A percentile compares a stretch with the other conserved stretches of the same genome.
phyloP scores from a whole-genome alignment of 1,139 yeast species.

The Suhomyces yuchorum region DNA sequence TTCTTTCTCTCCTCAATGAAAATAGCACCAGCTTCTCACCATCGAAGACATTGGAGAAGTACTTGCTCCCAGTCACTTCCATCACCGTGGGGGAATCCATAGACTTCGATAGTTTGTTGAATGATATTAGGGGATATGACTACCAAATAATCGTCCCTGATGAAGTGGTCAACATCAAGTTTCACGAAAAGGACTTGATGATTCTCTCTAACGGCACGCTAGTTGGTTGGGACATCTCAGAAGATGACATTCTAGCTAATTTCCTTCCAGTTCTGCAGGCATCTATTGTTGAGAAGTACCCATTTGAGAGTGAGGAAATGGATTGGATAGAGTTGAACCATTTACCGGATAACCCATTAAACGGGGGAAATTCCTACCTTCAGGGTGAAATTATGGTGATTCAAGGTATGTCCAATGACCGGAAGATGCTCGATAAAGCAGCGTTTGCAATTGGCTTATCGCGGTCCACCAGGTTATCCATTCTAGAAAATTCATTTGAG shows the following conservation, averaged over 20 bases:
- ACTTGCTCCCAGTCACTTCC: slow-evolving; percentile 49
- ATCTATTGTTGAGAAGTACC: slow-evolving; percentile 42
- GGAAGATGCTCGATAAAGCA: slow-evolving; percentile 70
- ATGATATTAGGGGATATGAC: slow-evolving; percentile 35
- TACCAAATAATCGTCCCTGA: slow-evolving; percentile 60
- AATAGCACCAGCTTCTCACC: slow-evolving; percentile 24
- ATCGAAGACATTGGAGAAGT: slow-evolving; percentile 29
- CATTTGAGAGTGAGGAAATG: slow-evolving; percentile 79
- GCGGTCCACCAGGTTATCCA: slow-evolving; percentile 80
- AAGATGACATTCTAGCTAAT: slow-evolving; percentile 50
- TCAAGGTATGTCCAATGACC: slow-evolving; percentile 48
- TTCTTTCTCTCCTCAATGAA: slow-evolving; percentile 32
- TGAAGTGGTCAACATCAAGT: slow-evolving; percentile 58
- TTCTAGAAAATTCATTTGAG: slow-evolving; percentile 73
- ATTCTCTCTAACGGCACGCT: slow-evolving; percentile 29
- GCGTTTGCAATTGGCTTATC: slow-evolving; percentile 90
- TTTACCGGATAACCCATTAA: slow-evolving; percentile 27
- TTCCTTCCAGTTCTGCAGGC: slow-evolving; percentile 48
- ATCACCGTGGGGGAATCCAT: slow-evolving; percentile 72
- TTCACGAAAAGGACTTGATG: slow-evolving; percentile 29
- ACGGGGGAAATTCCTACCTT: slow-evolving; percentile 44
- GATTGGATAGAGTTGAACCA: slow-evolving; percentile 64
- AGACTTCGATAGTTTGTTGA: slow-evolving; percentile 49
- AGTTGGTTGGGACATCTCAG: slow-evolving; percentile 77
- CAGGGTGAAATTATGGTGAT: slow-evolving; percentile 72